Conservation (phyloP, 352 stramenopile genomes). For the Blastocystis sp. region DNA sequence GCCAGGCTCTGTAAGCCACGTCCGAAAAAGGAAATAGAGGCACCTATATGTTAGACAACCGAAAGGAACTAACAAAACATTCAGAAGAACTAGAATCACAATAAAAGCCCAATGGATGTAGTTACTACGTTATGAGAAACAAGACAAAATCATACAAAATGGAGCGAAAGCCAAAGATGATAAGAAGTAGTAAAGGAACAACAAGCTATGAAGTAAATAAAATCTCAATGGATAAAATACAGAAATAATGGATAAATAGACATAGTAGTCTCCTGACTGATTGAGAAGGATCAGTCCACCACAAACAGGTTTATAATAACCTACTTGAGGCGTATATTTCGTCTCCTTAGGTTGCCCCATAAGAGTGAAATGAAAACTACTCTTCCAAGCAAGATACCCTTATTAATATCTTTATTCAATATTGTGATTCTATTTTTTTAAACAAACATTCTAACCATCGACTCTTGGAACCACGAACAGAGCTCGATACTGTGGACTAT, state of each 20-base stretch:
- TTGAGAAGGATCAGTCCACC: not conserved
- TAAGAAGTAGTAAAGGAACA: not conserved
- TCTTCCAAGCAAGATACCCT: too few relatives aligned
- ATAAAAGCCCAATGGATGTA: conserved; percentile 11
- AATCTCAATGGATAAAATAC: not conserved
- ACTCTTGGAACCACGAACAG: not conserved
- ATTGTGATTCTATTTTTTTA: not conserved
- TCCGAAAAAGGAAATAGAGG: not conserved
- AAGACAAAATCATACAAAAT: not conserved
- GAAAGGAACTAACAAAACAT: not conserved
- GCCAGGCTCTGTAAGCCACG: conserved; percentile 35
- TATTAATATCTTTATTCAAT: not conserved
- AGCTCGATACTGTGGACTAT: conserved; percentile 18
- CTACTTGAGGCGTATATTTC: not conserved
- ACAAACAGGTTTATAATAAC: not conserved
- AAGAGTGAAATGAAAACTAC: too few relatives aligned
- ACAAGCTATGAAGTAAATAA: not conserved
- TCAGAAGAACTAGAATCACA: conserved; percentile 22
- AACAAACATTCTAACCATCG: not conserved
- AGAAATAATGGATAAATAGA: conserved; percentile 47
- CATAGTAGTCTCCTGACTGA: not conserved
- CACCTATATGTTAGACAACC: not conserved
- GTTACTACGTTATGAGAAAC: not conserved
- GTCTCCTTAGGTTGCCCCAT: not conserved
- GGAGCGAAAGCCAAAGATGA: not conserved